Evolutionary conservation across 176 grass and related monocot genomes (phyloP), one percentile per base, ranked within the genome.

Genomic region (Ananas comosus): DNA sequence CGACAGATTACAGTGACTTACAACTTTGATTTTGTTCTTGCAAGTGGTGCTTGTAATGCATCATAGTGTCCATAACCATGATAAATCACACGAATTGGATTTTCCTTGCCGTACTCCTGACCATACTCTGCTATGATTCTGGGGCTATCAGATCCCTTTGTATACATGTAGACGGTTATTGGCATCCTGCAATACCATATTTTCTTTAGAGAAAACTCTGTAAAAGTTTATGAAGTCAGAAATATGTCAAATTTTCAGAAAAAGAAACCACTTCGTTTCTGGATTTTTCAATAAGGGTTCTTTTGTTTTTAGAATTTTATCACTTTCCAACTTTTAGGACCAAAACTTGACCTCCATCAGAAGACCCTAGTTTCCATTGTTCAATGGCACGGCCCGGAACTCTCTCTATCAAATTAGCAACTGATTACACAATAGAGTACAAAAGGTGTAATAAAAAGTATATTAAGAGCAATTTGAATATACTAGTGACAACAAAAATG

Each of bases 111-210:
- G 13, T 99, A 99, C 75, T 99, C 94, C 71, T 99, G 94, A 13
- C 94, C 94, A 33, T 99, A 93, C 70, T 99, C 94, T 27, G 89
- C 89, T 85, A 99, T 91, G 50, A 88, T 88, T 69, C 84, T 88
- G 10, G 82, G 90, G 49, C 54, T 69, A 67, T 86, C 84, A 18
- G 82, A 77, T 27, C 77, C 64, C 18, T 80, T 83, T n/a, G 80
- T 82, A 23, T 85, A 67, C 87, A 93, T 99, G 81, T 88, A 90
- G 67, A 99, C 94, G 21, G 94, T 83, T 28, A 99, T 84, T 12
- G 94, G 87, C 94, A 93, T 99, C 77, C 89, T 99, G 84, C 61
- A 77, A 49, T 12, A 13, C 13, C 54, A 57, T 10, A 9, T 51
- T 64, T 51, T 75, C 59, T 54, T 63, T 33, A 49, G 8, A 24